Base-by-base conservation (phyloP, 331 rosid genomes). In the Rosa hybrid region DNA sequence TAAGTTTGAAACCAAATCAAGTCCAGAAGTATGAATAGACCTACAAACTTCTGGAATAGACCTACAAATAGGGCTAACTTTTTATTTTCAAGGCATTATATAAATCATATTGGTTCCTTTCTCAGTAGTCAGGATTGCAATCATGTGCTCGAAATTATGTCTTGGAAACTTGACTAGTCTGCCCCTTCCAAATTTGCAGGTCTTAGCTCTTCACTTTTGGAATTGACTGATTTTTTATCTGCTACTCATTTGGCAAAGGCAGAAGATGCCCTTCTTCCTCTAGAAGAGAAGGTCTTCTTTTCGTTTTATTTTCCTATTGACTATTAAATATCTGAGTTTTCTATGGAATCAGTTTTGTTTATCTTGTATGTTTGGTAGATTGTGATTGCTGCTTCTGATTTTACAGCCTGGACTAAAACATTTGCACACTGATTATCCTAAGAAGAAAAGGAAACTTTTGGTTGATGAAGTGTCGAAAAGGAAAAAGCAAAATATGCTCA, bases 241-340 rank as follows among this genome's bases (percentile, higher is more conserved):
- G 97, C 91, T 83, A 97, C 99, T 77, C 94, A 92, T 77, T 74
- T 82, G 82, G 89, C 90, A 11, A 90, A 86, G 86, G 90, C 81
- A 9, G 87, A 87, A 70, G 96, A 96, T 86, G 89, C 83, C 72
- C 87, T 81, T 80, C 68, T 90, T 71, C 88, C 86, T 17, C 82
- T 84, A 57, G 96, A 87, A 84, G 88, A 83, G 8, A 87, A 90
- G 94, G 97, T 90, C 87, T 54, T 45, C 80, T 67, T 80, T 27
- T 54, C 41, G 5, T 4, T 54, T 45, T 42, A n/a, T 51, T 14
- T 30, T n/a, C 30, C 62, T 5, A 20, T 49, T 12, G 27, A 44
- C 48, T 34, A 30, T 30, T 30, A 5, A 7, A 23, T 4, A 59
- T 72, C 16, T 45, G 41, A 16, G 68, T 64, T 78, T 77, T 45